Evolutionary conservation across 2,329 filamentous ascomycete species (phyloP).

Genomic region (Exophiala oligosperma): DNA sequence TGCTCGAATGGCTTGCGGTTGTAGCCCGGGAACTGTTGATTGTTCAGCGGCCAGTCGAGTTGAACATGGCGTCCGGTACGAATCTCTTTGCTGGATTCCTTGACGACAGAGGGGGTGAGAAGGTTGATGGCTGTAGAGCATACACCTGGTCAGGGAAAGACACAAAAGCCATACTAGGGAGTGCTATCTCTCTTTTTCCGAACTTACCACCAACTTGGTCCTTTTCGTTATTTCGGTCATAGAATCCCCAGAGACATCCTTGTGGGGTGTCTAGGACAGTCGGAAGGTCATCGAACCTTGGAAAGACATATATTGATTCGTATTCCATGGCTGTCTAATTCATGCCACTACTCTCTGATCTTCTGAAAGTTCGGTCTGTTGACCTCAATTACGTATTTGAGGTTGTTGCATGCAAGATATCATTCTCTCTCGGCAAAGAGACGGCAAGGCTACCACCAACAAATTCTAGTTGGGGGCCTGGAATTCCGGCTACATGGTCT

Average conservation of each 20-base stretch:
- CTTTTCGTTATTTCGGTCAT: neutral
- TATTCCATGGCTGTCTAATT: neutral
- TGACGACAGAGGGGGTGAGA: neutral
- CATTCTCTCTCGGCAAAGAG: no score
- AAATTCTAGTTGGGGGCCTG: no score
- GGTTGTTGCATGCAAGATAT: no score
- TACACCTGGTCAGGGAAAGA: no score
- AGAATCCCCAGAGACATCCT: constrained; percentile 1
- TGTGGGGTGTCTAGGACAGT: neutral
- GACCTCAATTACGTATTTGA: no score
- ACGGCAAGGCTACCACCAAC: no score
- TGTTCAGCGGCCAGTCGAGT: constrained; percentile 2
- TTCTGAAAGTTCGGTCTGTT: no score
- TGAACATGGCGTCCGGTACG: neutral
- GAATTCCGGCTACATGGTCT: no score
- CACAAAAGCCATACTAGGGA: neutral
- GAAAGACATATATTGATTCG: neutral
- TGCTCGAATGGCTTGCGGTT: constrained; percentile 22
- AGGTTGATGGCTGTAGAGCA: neutral
- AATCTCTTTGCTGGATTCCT: neutral
- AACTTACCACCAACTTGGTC: constrained; percentile 4
- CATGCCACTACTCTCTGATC: no score
- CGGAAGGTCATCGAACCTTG: neutral
- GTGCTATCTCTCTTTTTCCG: neutral
- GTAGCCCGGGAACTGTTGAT: neutral